Base-by-base conservation (phyloP, 164 flowering plant species). In the Chimonanthus praecox region DNA sequence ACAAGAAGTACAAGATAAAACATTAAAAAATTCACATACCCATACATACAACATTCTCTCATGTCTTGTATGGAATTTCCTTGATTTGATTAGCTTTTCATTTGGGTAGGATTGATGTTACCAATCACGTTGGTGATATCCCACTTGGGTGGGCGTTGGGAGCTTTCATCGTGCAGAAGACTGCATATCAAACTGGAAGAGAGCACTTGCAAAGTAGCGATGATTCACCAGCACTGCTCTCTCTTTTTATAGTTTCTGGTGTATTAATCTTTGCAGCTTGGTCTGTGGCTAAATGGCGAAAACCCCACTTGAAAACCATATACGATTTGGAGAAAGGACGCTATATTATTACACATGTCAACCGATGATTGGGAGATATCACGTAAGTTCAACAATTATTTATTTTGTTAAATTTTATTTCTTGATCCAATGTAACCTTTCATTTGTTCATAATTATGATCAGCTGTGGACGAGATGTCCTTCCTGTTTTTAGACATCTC, bases 111-210 rank as follows among this genome's bases (percentile, higher is more conserved):
- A 81, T 94, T 72, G 78, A 70, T 9, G 88, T 80, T 75, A 83
- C 89, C 13, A 92, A 87, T 80, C 87, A 90, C 64, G 97, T 91
- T 44, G 79, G 83, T 51, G 78, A 83, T 60, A 85, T 85, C 54
- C 94, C 97, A 45, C 92, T 94, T 51, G 99, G 91, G 81, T 94
- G 99, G 99, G 94, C 99, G 45, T 74, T 92, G 58, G 99, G 99
- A 76, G 97, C 97, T 70, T 92, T 92, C 83, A 88, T 94, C 78
- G 72, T 92, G 78, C 91, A 89, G 67, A 87, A 73, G 76, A 75
- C 83, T 48, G 71, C 79, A 33, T 33, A 33, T 10, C 76, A 75
- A 44, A 20, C 62, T 67, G 76, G 78, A n/a, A 47, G 4, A 61
- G 73, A 74, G 9, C 84, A 79, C 4, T 73, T 77, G 43, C 72